Evolutionary conservation across 805 yeast species (phyloP).

Genomic region (Blastobotrys terrestris): DNA sequence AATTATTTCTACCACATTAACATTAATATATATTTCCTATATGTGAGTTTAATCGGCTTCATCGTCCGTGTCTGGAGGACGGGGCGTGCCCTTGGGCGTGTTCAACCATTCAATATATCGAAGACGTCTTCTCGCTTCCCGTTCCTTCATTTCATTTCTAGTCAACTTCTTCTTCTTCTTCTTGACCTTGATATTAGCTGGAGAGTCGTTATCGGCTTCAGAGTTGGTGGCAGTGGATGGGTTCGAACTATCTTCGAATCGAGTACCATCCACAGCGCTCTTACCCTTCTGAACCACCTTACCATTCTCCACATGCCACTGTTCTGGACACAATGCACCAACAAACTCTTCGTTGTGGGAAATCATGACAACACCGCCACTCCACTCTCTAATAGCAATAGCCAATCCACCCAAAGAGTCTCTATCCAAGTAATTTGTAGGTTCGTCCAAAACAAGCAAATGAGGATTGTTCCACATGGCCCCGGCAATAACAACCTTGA

Average conservation of each 20-base stretch:
- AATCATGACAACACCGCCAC: slow-evolving; percentile 97
- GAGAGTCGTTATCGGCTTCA: slow-evolving; percentile 69
- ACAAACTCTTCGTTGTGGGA: slow-evolving; percentile 96
- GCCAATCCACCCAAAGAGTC: slow-evolving; percentile 97
- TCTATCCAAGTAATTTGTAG: slow-evolving; percentile 96
- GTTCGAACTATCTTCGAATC: slow-evolving; percentile 70
- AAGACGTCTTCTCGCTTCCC: slow-evolving; percentile 89
- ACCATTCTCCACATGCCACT: slow-evolving; percentile 96
- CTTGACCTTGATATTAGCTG: slow-evolving; percentile 91
- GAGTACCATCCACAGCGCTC: slow-evolving; percentile 61
- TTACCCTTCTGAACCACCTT: slow-evolving; percentile 78
- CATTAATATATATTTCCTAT: background rate
- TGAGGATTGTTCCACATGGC: slow-evolving; percentile 99
- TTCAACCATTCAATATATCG: slow-evolving; percentile 92
- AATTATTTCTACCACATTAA: background rate
- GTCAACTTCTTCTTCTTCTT: slow-evolving; percentile 94
- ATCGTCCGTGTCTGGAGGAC: slow-evolving; percentile 88
- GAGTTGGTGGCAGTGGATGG: slow-evolving; percentile 42
- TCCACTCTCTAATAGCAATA: slow-evolving; percentile 95
- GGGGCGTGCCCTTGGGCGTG: slow-evolving; percentile 97
- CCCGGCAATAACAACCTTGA: slow-evolving; percentile 97
- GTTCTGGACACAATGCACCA: slow-evolving; percentile 97
- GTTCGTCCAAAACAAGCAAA: slow-evolving; percentile 92
- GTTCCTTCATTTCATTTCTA: slow-evolving; percentile 87
- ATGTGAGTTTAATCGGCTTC: slow-evolving; percentile 49